These are phyloP conservation scores for Tilletia setariae DNA, from an alignment of 1,284 basidiomycete species.

Conservation along the genomic window DNA sequence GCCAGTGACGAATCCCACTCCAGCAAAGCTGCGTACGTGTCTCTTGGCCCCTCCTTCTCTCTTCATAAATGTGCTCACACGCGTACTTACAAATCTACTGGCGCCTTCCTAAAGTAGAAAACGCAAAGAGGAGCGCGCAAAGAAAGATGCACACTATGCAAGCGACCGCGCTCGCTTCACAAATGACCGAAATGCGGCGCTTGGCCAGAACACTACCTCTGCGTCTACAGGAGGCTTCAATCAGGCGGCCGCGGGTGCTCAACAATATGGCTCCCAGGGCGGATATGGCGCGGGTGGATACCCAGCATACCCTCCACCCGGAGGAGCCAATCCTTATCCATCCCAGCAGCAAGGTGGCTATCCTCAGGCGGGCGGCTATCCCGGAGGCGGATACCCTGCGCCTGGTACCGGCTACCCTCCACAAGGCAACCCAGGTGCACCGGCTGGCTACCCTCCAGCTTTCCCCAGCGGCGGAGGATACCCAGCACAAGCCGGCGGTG, in stretches of 20 bases:
- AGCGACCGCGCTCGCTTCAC: conserved; percentile 1
- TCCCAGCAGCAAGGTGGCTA: conserved; percentile 22
- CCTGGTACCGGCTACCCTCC: not conserved
- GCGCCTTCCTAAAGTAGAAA: conserved; percentile 15
- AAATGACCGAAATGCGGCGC: not conserved
- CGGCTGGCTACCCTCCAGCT: not conserved
- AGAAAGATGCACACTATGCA: conserved; percentile 10
- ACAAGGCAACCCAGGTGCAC: not conserved
- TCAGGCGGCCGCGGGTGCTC: not conserved
- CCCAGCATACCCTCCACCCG: conserved; percentile 18
- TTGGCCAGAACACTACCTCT: not conserved
- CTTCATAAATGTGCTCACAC: not conserved
- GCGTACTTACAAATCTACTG: too few species aligned
- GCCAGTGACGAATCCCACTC: conserved; percentile 32
- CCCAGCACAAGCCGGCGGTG: not conserved
- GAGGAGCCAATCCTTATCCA: conserved; percentile 22
- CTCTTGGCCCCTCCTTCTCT: not conserved
- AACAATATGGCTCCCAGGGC: conserved; percentile 23
- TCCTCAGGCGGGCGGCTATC: conserved; percentile 7
- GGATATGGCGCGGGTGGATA: conserved; percentile 21
- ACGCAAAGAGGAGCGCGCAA: conserved; percentile 24
- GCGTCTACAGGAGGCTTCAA: not conserved
- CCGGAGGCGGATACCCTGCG: not conserved
- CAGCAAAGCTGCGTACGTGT: conserved; percentile 13
- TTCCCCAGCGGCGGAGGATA: not conserved